phyloP scores from a whole-genome alignment of 257 asterid species.

The Penstemon barbatus region DNA sequence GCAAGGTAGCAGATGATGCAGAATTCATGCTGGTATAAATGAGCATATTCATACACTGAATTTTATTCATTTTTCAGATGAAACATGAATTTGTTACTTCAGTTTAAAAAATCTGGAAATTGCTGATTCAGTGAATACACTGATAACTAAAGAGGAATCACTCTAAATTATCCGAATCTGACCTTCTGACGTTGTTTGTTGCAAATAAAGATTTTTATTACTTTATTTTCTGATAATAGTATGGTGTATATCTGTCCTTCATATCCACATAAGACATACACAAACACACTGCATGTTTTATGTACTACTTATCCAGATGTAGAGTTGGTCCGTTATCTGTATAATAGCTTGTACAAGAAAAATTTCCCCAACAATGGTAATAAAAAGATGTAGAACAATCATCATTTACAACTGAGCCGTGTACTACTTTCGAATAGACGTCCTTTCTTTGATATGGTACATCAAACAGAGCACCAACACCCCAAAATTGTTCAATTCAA shows the following conservation, averaged over 20 bases:
- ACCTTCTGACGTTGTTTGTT: not conserved
- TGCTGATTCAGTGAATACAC: constrained; percentile 1
- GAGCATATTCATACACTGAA: not conserved
- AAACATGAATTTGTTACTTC: not conserved
- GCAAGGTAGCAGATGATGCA: constrained; percentile 97
- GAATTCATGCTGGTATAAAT: constrained; percentile 82
- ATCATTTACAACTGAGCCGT: too few species aligned
- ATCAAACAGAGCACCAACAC: too few species aligned
- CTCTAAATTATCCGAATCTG: not conserved
- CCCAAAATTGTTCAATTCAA: too few species aligned
- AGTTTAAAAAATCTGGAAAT: not conserved
- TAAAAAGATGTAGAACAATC: too few species aligned
- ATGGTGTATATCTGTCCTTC: not conserved
- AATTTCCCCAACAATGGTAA: too few species aligned
- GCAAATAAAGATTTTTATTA: not conserved
- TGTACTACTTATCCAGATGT: not conserved
- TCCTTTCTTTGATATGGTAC: too few species aligned
- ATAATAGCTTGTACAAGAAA: too few species aligned
- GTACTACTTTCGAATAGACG: too few species aligned
- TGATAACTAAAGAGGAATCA: constrained; percentile 12
- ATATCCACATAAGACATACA: not conserved
- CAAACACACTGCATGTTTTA: not conserved
- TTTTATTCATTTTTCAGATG: not conserved
- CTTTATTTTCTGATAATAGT: not conserved
- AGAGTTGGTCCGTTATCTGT: too few species aligned